Evolutionary conservation across 495 filamentous ascomycete species (phyloP).

Genomic region (Aspergillus nidulans): DNA sequence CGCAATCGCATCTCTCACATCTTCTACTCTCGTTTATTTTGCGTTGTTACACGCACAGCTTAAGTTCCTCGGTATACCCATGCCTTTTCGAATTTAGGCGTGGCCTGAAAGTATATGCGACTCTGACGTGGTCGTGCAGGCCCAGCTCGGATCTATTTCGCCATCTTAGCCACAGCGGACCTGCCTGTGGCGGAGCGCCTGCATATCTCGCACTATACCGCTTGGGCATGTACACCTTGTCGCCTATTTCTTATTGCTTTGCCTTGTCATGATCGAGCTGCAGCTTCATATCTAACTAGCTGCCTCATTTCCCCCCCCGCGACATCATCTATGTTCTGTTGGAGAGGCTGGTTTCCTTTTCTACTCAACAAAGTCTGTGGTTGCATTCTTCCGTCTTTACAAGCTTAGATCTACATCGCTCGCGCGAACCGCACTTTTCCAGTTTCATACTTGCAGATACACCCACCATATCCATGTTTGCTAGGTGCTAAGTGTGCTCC

Average conservation of each 20-base stretch:
- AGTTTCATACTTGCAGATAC: neutral
- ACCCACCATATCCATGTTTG: neutral
- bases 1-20: slow-evolving; percentile 7
- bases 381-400: neutral
- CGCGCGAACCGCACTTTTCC: neutral
- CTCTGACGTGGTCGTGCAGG: slow-evolving; percentile 32
- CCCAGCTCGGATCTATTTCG: slow-evolving; percentile 19
- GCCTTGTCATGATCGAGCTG: slow-evolving; percentile 1
- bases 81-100: slow-evolving; percentile 9
- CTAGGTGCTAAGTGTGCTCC: neutral
- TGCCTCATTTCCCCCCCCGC: neutral
- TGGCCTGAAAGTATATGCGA: slow-evolving; percentile 7
- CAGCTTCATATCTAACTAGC: slow-evolving; percentile 7
- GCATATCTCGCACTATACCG: slow-evolving; percentile 18
- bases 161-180: slow-evolving; percentile 25
- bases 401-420: slow-evolving; percentile 10
- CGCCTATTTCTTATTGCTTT: neutral
- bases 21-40: slow-evolving; percentile 11
- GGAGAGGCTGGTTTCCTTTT: slow-evolving; percentile 1
- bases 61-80: slow-evolving; percentile 6
- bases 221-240: slow-evolving; percentile 11
- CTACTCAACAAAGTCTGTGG: neutral
- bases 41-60: slow-evolving; percentile 12
- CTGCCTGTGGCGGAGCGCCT: slow-evolving; percentile 43
- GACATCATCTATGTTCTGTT: slow-evolving; percentile 2